A percentile compares a stretch with the other conserved stretches of the same genome.
phyloP scores from a whole-genome alignment of 345 rosid genomes.

The Salix suchowensis region DNA sequence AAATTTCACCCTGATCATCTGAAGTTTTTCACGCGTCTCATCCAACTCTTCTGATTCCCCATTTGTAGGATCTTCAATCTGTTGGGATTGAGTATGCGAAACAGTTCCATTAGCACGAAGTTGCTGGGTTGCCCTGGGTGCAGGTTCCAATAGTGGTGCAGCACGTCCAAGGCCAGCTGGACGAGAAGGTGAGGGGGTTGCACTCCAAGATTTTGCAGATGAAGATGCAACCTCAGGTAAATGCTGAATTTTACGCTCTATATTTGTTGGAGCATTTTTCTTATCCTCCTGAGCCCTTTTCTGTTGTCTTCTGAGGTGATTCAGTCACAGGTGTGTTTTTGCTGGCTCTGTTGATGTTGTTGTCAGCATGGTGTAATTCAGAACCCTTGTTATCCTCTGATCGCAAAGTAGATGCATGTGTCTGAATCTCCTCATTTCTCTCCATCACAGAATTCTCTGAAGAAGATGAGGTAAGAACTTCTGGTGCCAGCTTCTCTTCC shows the following conservation, averaged over 20 bases:
- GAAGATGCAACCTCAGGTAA: constrained; percentile 29
- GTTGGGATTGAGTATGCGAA: constrained; percentile 56
- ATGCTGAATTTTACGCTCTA: constrained; percentile 24
- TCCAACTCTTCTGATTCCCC: constrained; percentile 77
- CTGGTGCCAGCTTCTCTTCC: constrained; percentile 20
- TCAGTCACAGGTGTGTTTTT: constrained; percentile 21
- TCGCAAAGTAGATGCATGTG: constrained; percentile 12
- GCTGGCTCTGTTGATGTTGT: constrained; percentile 24
- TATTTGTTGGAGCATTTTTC: constrained; percentile 18
- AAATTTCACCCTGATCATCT: constrained; percentile 96
- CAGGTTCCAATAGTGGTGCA: constrained; percentile 76
- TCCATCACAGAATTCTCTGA: constrained; percentile 22
- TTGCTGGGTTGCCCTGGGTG: constrained; percentile 59
- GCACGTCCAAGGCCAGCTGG: constrained; percentile 96
- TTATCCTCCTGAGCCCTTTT: constrained; percentile 24
- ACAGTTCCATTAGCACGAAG: constrained; percentile 69
- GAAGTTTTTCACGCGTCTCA: constrained; percentile 96
- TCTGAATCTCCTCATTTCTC: constrained; percentile 26
- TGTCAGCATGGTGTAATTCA: constrained; percentile 22
- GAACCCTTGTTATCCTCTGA: constrained; percentile 20
- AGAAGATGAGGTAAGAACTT: constrained; percentile 15
- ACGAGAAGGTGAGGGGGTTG: constrained; percentile 39
- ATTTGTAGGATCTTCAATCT: constrained; percentile 63
- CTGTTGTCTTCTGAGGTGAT: constrained; percentile 24
- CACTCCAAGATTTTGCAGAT: constrained; percentile 35